Conservation (phyloP, 2,329 filamentous ascomycete species). For the Drechmeria coniospora region DNA sequence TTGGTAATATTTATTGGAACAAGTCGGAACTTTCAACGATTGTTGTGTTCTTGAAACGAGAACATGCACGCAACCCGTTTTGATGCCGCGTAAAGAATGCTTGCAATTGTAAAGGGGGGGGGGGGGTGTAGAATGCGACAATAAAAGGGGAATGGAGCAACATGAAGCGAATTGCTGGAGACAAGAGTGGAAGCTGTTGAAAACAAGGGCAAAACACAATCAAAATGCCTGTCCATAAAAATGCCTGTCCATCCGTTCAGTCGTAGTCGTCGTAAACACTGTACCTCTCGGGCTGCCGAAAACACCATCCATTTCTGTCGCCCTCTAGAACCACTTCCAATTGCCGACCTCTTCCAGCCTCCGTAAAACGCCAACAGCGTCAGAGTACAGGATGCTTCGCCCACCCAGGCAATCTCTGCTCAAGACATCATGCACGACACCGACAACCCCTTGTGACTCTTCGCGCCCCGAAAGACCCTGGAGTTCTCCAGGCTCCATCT, state of each 20-base stretch:
- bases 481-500: constrained; percentile 23
- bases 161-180: too few species aligned
- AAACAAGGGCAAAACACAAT: too few species aligned
- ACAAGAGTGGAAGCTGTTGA: too few species aligned
- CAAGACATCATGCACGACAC: constrained; percentile 29
- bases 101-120: too few species aligned
- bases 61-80: too few species aligned
- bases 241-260: neutral
- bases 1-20: too few species aligned
- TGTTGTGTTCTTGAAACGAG: too few species aligned
- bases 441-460: constrained; percentile 31
- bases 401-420: constrained; percentile 33
- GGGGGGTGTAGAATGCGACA: too few species aligned
- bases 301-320: neutral
- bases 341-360: constrained; percentile 31
- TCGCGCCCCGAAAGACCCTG: constrained; percentile 16
- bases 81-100: too few species aligned
- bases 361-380: constrained; percentile 36
- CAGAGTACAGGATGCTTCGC: constrained; percentile 33
- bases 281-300: neutral
- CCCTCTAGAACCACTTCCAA: constrained; percentile 16
- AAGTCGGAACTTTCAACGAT: too few species aligned
- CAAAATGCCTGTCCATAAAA: too few species aligned
- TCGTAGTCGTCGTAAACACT: constrained; percentile 1
- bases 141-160: too few species aligned